Evolutionary conservation across 2,329 filamentous ascomycete genomes (phyloP), one percentile per base, ranked within the genome.

Genomic region (Dactylellina haptotyla): DNA sequence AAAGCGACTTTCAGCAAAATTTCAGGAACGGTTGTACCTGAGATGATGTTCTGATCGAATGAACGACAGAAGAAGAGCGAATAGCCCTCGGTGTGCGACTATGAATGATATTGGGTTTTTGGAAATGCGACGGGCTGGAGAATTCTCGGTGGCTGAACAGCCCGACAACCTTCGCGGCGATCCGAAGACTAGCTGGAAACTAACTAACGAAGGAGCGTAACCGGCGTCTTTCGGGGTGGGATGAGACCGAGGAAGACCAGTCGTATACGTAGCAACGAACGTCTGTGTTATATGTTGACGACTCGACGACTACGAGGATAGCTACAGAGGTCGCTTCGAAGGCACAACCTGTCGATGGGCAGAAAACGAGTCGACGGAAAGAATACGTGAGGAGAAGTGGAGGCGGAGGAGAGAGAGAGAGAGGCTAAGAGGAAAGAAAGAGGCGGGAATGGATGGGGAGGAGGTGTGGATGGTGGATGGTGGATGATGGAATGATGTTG

Each of bases 21-120:
- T 34, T 25, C 26, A 48, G 28, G 25, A 18, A 50, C n/a, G 18
- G 41, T 46, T 23, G 18, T 46, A n/a, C n/a, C n/a, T 46, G 41
- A 18, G 32, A 39, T n/a, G n/a, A 51, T 23, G 1, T 45, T 59
- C 56, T 41, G 23, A 61, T 54, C 48, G 46, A 69, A 28, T n/a
- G 32, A 61, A 59, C 58, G 53, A 54, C 26, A 51, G 34, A 61
- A 53, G n/a, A 46, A 28, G 69, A 73, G 54, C 37, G 48, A 72
- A 72, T 65, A 58, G 59, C 53, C 66, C 43, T 64, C 51, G 51
- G 46, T 32, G 34, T 43, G 18, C 5, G 25, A 4, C 28, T 6
- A 8, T 16, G 12, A 25, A 14, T 41, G 37, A 41, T 41, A 16
- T 16, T 41, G 8, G 32, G 14, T 28, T 18, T 23, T n/a, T 4